A percentile compares a stretch with the other conserved stretches of the same genome.
Evolutionary conservation across 2,329 filamentous ascomycete species (phyloP).

Genomic region (Botryosphaeria agaves): DNA sequence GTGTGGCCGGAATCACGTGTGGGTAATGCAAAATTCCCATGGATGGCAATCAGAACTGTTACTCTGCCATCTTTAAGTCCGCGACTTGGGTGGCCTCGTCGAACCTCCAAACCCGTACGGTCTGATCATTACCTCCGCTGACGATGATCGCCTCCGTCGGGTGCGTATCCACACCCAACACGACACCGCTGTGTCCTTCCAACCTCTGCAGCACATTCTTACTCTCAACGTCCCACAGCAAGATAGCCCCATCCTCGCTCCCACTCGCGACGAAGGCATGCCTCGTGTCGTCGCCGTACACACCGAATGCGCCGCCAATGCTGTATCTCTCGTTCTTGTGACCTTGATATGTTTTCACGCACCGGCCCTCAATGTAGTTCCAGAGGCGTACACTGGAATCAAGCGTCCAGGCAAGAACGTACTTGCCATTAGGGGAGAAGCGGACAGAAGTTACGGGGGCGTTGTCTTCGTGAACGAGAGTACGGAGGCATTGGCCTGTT

Average conservation of each 20-base stretch:
- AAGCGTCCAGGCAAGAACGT: slow-evolving; percentile 78
- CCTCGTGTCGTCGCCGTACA: slow-evolving; percentile 28
- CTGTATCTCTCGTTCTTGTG: slow-evolving; percentile 74
- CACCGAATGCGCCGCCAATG: slow-evolving; percentile 69
- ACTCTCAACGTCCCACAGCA: slow-evolving; percentile 79
- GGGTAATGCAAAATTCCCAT: too few relatives aligned
- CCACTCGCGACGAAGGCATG: slow-evolving; percentile 59
- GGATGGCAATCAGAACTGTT: too few relatives aligned
- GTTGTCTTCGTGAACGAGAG: slow-evolving; percentile 91
- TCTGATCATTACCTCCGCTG: slow-evolving; percentile 45
- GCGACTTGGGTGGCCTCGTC: background rate
- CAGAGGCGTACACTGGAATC: slow-evolving; percentile 83
- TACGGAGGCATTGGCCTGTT: slow-evolving; percentile 87
- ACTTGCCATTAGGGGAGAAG: slow-evolving; percentile 89
- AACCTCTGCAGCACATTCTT: slow-evolving; percentile 65
- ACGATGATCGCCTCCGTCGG: slow-evolving; percentile 35
- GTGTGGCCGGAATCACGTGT: too few relatives aligned
- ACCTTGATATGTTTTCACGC: slow-evolving; percentile 94
- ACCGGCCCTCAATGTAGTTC: slow-evolving; percentile 83
- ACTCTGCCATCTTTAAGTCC: too few relatives aligned
- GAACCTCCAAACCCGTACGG: slow-evolving; percentile 40
- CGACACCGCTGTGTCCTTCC: slow-evolving; percentile 37
- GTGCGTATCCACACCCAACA: slow-evolving; percentile 43
- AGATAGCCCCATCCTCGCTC: slow-evolving; percentile 70
- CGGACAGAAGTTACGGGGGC: slow-evolving; percentile 75